Percentiles rank a stretch among this genome's conserved stretches.
Conservation (phyloP, 2,329 filamentous ascomycete genomes). For the Pseudogymnoascus sp. region DNA sequence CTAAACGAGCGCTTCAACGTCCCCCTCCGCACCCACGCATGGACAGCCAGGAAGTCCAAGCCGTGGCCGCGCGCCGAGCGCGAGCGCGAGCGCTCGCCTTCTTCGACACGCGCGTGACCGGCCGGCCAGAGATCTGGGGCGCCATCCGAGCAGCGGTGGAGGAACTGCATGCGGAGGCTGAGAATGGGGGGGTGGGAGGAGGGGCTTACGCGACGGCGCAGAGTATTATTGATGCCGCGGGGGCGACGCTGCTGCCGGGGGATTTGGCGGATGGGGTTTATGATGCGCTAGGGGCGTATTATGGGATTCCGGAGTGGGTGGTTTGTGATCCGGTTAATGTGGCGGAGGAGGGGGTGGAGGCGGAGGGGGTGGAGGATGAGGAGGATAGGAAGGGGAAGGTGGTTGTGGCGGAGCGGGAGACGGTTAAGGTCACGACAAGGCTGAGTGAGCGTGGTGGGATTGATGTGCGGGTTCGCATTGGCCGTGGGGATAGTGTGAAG, state of each 20-base stretch:
- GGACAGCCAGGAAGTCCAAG: conserved; percentile 52
- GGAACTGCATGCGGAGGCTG: conserved; percentile 48
- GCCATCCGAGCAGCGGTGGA: conserved; percentile 63
- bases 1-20: conserved; percentile 63
- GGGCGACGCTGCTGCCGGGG: conserved; percentile 67
- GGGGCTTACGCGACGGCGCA: conserved; percentile 61
- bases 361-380: conserved; percentile 21
- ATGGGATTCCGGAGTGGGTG: conserved; percentile 61
- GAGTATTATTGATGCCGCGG: conserved; percentile 70
- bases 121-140: conserved; percentile 72
- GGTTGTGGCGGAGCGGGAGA: conserved; percentile 21
- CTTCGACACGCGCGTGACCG: conserved; percentile 83
- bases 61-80: conserved; percentile 66
- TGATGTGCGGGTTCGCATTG: conserved; percentile 55
- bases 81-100: conserved; percentile 70
- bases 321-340: conserved; percentile 62
- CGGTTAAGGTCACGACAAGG: conserved; percentile 22
- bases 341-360: conserved; percentile 27
- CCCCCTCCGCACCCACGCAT: conserved; percentile 59
- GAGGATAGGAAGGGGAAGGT: conserved; percentile 24
- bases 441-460: conserved; percentile 40
- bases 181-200: conserved; percentile 20
- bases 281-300: conserved; percentile 63
- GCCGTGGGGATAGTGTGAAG: conserved; percentile 57
- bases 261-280: conserved; percentile 67